A percentile compares a stretch with the other conserved stretches of the same genome.
Evolutionary conservation across 768 basidiomycete genomes (phyloP).

Genomic region (Lentinula raphanica): DNA sequence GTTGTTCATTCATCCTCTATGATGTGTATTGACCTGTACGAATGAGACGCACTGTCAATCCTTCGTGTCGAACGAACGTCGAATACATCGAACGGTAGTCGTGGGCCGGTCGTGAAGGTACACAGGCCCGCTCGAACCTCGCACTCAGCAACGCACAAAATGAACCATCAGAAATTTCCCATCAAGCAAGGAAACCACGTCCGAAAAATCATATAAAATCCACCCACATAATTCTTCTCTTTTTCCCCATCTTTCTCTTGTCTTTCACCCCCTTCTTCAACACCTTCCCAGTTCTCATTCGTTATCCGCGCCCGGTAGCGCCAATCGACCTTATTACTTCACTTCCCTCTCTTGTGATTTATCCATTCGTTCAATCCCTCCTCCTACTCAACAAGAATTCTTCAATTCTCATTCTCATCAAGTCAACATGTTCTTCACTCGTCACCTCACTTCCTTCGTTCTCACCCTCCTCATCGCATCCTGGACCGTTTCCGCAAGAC

Average conservation of each 20-base stretch:
- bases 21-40: too few relatives aligned
- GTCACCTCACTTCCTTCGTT: constrained; percentile 7
- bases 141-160: not conserved
- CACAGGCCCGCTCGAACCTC: too few relatives aligned
- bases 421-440: constrained; percentile 14
- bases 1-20: too few relatives aligned
- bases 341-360: not conserved
- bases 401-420: too few relatives aligned
- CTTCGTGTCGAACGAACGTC: too few relatives aligned
- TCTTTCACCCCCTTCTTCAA: not conserved
- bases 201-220: not conserved
- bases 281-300: not conserved
- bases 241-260: not conserved
- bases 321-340: not conserved
- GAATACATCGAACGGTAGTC: too few relatives aligned
- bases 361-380: not conserved
- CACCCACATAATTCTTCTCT: not conserved
- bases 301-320: constrained; percentile 2
- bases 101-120: too few relatives aligned
- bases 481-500: constrained; percentile 10
- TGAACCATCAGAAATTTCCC: not conserved
- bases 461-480: constrained; percentile 9
- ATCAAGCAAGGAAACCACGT: not conserved
- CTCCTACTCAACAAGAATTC: too few relatives aligned
- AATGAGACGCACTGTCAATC: too few relatives aligned